These are phyloP conservation scores for Pinus tabuliformis DNA, from an alignment of 75 land plant genomes.

Conservation along the genomic window DNA sequence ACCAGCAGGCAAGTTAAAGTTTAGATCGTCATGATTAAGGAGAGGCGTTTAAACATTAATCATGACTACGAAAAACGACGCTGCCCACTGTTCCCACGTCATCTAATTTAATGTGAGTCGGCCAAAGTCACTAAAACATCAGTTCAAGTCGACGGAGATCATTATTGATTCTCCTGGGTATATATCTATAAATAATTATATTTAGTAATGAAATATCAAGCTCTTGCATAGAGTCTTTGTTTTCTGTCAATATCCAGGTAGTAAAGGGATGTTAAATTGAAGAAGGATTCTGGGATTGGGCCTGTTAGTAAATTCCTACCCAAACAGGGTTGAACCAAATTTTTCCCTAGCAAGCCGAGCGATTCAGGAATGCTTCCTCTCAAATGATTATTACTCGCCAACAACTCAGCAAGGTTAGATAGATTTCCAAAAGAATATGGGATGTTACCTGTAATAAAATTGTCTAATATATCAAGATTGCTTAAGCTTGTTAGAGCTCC, in stretches of 20 bases:
- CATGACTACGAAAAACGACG: too few species aligned
- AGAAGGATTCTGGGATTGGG: conserved; percentile 27
- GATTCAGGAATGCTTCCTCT: neutral
- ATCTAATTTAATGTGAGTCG: too few species aligned
- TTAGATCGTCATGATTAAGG: too few species aligned
- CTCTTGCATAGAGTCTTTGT: too few species aligned
- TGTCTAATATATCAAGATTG: neutral
- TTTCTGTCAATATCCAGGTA: conserved; percentile 30
- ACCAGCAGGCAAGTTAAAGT: too few species aligned
- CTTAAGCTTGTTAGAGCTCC: neutral
- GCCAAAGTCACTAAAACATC: too few species aligned
- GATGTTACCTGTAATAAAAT: conserved; percentile 20
- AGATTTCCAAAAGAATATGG: conserved; percentile 8
- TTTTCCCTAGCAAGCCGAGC: conserved; percentile 10
- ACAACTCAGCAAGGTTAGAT: neutral
- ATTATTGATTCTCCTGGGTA: too few species aligned
- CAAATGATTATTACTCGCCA: neutral
- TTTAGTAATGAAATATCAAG: too few species aligned
- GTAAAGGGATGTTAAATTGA: conserved; percentile 13
- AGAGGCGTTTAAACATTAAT: too few species aligned
- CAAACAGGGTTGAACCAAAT: conserved; percentile 17
- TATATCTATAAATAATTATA: too few species aligned
- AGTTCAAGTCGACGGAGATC: too few species aligned
- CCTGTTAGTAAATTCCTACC: conserved; percentile 30
- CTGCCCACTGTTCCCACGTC: too few species aligned